phyloP scores from a whole-genome alignment of 1,284 basidiomycete species.

The Ustilago trichophora region DNA sequence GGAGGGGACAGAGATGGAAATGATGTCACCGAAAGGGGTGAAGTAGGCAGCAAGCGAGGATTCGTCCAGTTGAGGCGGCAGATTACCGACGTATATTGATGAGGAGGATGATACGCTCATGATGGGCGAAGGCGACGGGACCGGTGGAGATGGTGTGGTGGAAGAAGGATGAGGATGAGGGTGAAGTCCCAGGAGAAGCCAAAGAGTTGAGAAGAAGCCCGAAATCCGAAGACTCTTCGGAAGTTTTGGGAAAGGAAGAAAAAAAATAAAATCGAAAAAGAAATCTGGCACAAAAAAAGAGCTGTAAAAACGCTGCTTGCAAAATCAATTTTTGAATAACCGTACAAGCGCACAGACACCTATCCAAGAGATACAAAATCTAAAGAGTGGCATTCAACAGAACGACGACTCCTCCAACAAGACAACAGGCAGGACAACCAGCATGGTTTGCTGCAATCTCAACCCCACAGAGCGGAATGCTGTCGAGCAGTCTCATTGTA shows the following conservation, averaged over 20 bases:
- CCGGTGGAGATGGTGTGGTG: background rate
- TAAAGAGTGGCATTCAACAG: too few species aligned
- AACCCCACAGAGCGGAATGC: conserved; percentile 26
- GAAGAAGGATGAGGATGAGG: background rate
- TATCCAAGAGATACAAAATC: too few species aligned
- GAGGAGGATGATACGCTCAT: conserved; percentile 7
- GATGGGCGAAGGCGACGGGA: too few species aligned
- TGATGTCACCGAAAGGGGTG: conserved; percentile 41
- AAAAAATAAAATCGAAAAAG: background rate
- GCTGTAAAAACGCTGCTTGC: too few species aligned
- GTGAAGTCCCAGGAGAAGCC: background rate
- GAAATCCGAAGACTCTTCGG: conserved; percentile 1
- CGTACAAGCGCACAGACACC: too few species aligned
- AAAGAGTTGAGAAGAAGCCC: background rate
- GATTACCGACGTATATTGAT: conserved; percentile 36
- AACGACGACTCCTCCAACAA: too few species aligned
- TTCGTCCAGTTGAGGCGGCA: conserved; percentile 24
- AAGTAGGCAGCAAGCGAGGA: conserved; percentile 21
- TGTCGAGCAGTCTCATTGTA: conserved; percentile 25
- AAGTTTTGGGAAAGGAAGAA: background rate
- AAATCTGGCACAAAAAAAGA: conserved; percentile 4
- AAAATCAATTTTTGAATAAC: too few species aligned
- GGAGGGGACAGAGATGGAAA: conserved; percentile 38
- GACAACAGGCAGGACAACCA: too few species aligned
- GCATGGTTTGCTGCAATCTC: background rate